These are phyloP conservation scores for Penicillium sp. DNA, from an alignment of 2,329 filamentous ascomycete genomes.

Conservation along the genomic window DNA sequence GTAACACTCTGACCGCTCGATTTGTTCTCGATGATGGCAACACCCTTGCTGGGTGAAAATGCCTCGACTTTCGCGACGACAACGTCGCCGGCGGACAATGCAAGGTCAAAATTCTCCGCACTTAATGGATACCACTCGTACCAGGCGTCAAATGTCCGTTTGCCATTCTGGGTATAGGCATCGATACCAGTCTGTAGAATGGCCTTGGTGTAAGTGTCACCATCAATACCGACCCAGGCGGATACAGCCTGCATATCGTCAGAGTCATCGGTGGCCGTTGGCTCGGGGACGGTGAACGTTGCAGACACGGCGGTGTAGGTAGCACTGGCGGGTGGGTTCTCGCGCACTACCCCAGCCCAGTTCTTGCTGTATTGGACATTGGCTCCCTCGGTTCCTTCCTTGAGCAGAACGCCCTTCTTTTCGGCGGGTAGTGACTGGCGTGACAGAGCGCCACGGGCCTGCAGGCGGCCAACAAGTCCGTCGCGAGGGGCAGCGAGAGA, in stretches of 20 bases:
- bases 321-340: slow-evolving; percentile 40
- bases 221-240: slow-evolving; percentile 63
- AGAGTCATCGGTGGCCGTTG: slow-evolving; percentile 42
- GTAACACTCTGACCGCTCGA: slow-evolving; percentile 52
- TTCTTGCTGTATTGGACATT: slow-evolving; percentile 55
- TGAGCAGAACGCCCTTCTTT: slow-evolving; percentile 13
- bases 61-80: slow-evolving; percentile 44
- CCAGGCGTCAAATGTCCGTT: slow-evolving; percentile 54
- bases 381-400: slow-evolving; percentile 19
- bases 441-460: slow-evolving; percentile 24
- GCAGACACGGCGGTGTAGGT: slow-evolving; percentile 48
- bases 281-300: slow-evolving; percentile 53
- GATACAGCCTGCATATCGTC: slow-evolving; percentile 48
- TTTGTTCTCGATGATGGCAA: slow-evolving; percentile 52
- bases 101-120: slow-evolving; percentile 54
- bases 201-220: slow-evolving; percentile 54
- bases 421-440: slow-evolving; percentile 30
- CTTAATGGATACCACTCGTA: slow-evolving; percentile 62
- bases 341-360: slow-evolving; percentile 60
- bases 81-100: slow-evolving; percentile 46
- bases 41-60: slow-evolving; percentile 43
- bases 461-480: slow-evolving; percentile 29
- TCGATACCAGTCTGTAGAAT: slow-evolving; percentile 60
- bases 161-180: slow-evolving; percentile 48
- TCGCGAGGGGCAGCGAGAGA: slow-evolving; percentile 31